phyloP scores from a whole-genome alignment of 139 green algal species.

The Coelastrella sp. region DNA sequence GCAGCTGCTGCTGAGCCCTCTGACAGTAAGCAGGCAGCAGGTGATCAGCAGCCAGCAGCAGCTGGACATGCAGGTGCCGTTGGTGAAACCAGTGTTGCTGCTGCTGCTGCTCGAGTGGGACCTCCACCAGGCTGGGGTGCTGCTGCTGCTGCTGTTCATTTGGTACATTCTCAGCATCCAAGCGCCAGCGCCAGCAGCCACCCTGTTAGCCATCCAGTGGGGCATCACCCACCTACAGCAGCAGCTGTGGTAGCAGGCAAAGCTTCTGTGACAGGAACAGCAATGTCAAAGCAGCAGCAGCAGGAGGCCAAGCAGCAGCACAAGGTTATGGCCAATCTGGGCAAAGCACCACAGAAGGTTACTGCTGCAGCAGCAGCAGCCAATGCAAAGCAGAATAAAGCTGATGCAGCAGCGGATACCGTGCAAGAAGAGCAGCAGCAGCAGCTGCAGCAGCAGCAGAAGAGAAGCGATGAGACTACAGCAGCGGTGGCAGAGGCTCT shows the following conservation, averaged over 20 bases:
- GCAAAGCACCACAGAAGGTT: not conserved
- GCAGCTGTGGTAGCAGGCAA: constrained; percentile 22
- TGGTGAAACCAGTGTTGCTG: not conserved
- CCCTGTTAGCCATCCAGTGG: constrained; percentile 18
- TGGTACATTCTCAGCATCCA: constrained; percentile 5
- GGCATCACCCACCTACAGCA: not conserved
- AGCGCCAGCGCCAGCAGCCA: constrained; percentile 28
- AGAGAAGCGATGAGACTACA: not conserved
- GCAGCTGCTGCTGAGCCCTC: constrained; percentile 6
- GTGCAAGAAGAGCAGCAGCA: not conserved
- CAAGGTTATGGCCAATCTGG: constrained; percentile 4
- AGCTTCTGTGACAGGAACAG: not conserved
- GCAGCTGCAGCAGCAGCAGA: constrained; percentile 5
- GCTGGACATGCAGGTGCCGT: not conserved
- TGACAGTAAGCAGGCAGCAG: not conserved
- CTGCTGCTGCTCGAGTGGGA: not conserved
- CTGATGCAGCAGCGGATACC: not conserved
- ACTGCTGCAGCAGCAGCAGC: constrained; percentile 6
- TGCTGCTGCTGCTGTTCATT: not conserved
- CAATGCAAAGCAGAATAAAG: not conserved
- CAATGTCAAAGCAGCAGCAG: constrained; percentile 26
- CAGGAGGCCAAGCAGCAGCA: constrained; percentile 17
- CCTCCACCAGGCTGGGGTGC: not conserved
- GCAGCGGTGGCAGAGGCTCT: not conserved
- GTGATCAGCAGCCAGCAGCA: constrained; percentile 16